Evolutionary conservation across 225 moss, liverwort and hornwort genomes (phyloP), one percentile per base, ranked within the genome.

Genomic region (Pseudoscleropodium purum): DNA sequence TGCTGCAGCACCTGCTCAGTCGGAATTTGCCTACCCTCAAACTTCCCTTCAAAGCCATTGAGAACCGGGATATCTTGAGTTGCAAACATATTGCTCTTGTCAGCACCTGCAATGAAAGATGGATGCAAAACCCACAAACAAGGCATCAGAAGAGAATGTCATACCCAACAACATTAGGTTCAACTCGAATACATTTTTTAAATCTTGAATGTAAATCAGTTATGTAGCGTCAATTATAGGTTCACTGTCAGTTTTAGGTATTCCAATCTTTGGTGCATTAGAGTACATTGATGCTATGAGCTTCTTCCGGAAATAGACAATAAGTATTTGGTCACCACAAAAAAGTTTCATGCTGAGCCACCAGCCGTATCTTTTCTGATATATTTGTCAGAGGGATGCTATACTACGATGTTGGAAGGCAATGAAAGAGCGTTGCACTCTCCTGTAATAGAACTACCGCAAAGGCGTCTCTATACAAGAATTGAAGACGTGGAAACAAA

Each of bases 1-100:
- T 91, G 94, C 83, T 96, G 95, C 87, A 63, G 88, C 87, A 98
- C 92, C 86, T 84, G 87, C 65, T 89, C 85, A 51, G 92, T 84
- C 23, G 86, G 86, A 83, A 98, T 91, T 80, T 84, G 88, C 86
- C 90, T 90, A 29, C 97, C 98, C 64, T 93, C 89, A 89, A 92
- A 93, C 89, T 90, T 92, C 63, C 85, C 60, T 79, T 87, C 67
- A 33, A 68, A 41, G 31, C 67, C 76, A 27, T 87, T 85, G 56
- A 39, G 76, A 65, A 70, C 39, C 47, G 21, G 24, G n/a, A 57
- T 33, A 49, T 57, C 89, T 56, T 82, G 30, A 66, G 61, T 88
- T 86, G 83, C 89, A 45, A 47, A 52, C 31, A 86, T 66, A 51
- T 86, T 83, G 86, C 82, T n/a, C 26, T 85, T 82, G 20, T 63